phyloP scores from a whole-genome alignment of 257 asterid species.

The Primulina eburnea region DNA sequence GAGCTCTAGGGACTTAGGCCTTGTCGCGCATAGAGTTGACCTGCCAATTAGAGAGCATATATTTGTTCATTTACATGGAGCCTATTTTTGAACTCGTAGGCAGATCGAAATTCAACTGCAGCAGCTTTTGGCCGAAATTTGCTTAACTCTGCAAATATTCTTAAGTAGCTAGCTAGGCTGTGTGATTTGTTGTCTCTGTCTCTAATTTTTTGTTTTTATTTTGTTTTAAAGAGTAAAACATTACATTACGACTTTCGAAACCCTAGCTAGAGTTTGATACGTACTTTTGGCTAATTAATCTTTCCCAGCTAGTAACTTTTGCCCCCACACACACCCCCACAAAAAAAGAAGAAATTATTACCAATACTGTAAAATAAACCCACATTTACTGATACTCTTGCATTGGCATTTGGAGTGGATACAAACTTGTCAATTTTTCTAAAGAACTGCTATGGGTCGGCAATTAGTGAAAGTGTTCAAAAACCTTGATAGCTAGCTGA shows the following conservation, averaged over 20 bases:
- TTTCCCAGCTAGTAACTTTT: background rate
- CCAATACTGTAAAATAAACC: no score
- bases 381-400: no score
- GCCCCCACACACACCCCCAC: no score
- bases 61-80: constrained; percentile 16
- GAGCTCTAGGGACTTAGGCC: background rate
- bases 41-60: constrained; percentile 36
- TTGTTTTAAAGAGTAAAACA: background rate
- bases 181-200: background rate
- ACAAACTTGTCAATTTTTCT: no score
- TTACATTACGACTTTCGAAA: background rate
- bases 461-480: no score
- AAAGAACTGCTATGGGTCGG: no score
- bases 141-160: constrained; percentile 9
- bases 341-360: no score
- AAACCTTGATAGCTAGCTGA: no score
- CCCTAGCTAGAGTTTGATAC: background rate
- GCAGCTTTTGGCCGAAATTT: constrained; percentile 8
- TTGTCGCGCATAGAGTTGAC: constrained; percentile 29
- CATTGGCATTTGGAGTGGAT: no score
- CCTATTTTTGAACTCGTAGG: constrained; percentile 11
- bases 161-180: background rate
- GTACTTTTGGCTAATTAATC: background rate
- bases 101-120: background rate
- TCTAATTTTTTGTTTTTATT: background rate